phyloP scores from a whole-genome alignment of 1,139 yeast genomes.

The Hanseniaspora gamundiae region DNA sequence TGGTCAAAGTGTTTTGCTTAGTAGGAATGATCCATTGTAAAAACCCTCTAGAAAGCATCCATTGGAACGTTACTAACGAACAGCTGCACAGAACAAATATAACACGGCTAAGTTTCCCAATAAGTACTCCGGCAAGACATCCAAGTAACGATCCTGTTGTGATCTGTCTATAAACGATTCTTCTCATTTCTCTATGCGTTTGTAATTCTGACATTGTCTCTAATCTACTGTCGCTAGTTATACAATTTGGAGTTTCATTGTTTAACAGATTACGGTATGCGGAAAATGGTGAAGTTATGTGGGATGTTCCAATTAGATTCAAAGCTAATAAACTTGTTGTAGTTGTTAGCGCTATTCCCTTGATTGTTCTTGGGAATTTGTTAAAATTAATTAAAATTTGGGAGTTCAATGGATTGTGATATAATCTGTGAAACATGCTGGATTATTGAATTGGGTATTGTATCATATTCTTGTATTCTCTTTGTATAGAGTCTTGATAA shows the following conservation, averaged over 20 bases:
- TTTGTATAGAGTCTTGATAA: no score
- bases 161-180: slow-evolving; percentile 5
- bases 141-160: slow-evolving; percentile 6
- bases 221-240: no score
- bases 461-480: no score
- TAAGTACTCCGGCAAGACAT: slow-evolving; percentile 4
- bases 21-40: background rate
- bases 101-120: slow-evolving; percentile 5
- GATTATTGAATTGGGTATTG: no score
- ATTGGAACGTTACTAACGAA: slow-evolving; percentile 1
- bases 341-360: no score
- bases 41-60: slow-evolving; percentile 4
- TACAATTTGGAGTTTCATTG: background rate
- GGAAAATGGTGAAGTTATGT: no score
- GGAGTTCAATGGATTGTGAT: background rate
- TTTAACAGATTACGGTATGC: background rate
- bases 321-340: no score
- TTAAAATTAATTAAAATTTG: no score
- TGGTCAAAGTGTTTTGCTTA: no score
- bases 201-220: background rate
- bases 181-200: slow-evolving; percentile 2
- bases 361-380: no score
- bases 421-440: background rate
- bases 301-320: no score
- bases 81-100: background rate